phyloP scores from a whole-genome alignment of 768 basidiomycete species.

The Pholiota molesta region DNA sequence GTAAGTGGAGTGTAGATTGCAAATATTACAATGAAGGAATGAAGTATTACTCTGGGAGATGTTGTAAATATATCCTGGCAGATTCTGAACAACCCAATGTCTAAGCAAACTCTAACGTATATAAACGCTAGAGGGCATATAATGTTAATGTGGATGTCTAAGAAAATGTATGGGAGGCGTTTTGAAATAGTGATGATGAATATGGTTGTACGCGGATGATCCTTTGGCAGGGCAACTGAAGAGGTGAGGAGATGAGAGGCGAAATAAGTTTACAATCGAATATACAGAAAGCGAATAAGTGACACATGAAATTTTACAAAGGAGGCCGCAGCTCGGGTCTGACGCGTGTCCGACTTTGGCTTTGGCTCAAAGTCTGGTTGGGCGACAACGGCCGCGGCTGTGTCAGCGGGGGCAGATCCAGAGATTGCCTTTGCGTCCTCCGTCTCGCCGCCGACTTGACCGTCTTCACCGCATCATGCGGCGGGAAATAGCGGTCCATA shows the following conservation, averaged over 20 bases:
- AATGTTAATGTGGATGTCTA: no score
- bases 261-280: background rate
- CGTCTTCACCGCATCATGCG: constrained; percentile 2
- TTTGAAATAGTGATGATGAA: no score
- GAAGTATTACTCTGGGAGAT: no score
- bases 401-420: background rate
- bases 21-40: no score
- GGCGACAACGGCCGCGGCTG: background rate
- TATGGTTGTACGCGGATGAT: background rate
- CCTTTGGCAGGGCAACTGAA: background rate
- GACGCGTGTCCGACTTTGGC: background rate
- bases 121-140: no score
- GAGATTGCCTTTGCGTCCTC: background rate
- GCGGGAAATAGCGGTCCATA: constrained; percentile 71
- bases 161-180: no score
- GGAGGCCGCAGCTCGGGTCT: background rate
- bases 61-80: no score
- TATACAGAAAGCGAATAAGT: background rate
- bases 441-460: background rate
- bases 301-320: background rate
- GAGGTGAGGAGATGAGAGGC: background rate
- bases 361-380: background rate
- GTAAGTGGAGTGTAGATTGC: no score
- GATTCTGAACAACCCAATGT: no score
- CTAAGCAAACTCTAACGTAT: no score